phyloP scores from a whole-genome alignment of 2,329 filamentous ascomycete species.

The Trichoderma arundinaceum region DNA sequence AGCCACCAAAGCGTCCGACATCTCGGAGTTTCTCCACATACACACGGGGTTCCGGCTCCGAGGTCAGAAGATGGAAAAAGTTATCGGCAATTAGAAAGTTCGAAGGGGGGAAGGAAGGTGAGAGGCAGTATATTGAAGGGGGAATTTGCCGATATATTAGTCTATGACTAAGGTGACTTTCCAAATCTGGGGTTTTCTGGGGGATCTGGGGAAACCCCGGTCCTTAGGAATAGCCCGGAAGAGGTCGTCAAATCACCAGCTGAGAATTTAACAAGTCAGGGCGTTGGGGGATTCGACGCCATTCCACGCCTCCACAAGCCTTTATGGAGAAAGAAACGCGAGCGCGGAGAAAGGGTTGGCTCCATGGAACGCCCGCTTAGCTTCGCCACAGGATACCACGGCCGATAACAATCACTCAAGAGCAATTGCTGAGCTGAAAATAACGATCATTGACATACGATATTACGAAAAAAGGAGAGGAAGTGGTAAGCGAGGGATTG shows the following conservation, averaged over 20 bases:
- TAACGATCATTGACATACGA: background rate
- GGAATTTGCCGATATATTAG: constrained; percentile 27
- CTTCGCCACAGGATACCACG: background rate
- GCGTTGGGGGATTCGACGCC: constrained; percentile 9
- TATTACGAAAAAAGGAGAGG: background rate
- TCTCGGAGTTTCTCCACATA: constrained; percentile 13
- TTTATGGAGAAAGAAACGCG: background rate
- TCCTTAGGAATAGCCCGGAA: background rate
- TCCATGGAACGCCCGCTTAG: constrained; percentile 11
- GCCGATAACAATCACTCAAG: background rate
- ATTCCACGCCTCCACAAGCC: background rate
- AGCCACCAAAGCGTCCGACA: constrained; percentile 16
- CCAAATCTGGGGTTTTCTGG: background rate
- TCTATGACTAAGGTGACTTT: background rate
- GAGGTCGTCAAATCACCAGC: constrained; percentile 6
- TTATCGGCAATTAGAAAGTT: constrained; percentile 17
- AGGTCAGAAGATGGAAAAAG: background rate
- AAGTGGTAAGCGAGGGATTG: background rate
- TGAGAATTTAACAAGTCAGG: background rate
- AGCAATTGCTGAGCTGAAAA: background rate
- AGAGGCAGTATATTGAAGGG: background rate
- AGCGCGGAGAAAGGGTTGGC: constrained; percentile 2
- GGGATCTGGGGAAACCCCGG: constrained; percentile 4
- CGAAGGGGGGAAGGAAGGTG: background rate
- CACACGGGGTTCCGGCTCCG: background rate